Base-by-base conservation (phyloP, 1,284 basidiomycete species). In the Singerocomus rubriflavus region DNA sequence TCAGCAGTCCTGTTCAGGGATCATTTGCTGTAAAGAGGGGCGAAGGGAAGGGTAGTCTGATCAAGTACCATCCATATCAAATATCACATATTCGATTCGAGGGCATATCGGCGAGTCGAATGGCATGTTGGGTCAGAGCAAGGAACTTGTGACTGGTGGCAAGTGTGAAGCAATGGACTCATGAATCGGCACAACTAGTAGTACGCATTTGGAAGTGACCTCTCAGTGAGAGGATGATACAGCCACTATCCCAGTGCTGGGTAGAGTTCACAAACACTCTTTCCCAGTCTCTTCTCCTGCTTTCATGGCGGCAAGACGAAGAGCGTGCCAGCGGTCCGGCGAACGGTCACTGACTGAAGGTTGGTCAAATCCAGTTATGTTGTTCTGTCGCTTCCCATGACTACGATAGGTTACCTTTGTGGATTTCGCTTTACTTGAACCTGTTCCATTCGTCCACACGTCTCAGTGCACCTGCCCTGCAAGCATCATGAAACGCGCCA, bases 41-140 rank as follows among this genome's bases (percentile, higher is more conserved):
- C 3, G 34, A 17, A 16, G 50, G 44, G n/a, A 41, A n/a, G 8
- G n/a, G 27, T 6, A 31, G 33, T 17, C 16, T 27, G 14, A 43
- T 42, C 36, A 37, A 32, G 34, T 68, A 82, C 88, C 88, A 63
- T 91, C 88, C 82, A 91, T 81, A 65, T 91, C 88, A 60, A 91
- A 91, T 46, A 91, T 70, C 47, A 88, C 84, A 72, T 86, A 91
- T 65, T 87, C 82, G 40, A 87, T 67, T 46, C 64, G 65, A 34
- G 54, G 62, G 13, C 63, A 53, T 27, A 5, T 32, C 32, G 11
- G 36, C 21, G 44, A 30, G 21, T 37, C 12, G 29, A 49, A 37
- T 6, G 54, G 3, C 60, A 65, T 60, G 6, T 27, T 42, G 36
- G 45, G 7, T 42, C 27, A 6, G 26, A 29, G 21, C 2, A 12